Percentiles rank a stretch among this genome's conserved stretches.
phyloP scores from a whole-genome alignment of 371 early-diverging fungal species.

The Mortierella sp. region DNA sequence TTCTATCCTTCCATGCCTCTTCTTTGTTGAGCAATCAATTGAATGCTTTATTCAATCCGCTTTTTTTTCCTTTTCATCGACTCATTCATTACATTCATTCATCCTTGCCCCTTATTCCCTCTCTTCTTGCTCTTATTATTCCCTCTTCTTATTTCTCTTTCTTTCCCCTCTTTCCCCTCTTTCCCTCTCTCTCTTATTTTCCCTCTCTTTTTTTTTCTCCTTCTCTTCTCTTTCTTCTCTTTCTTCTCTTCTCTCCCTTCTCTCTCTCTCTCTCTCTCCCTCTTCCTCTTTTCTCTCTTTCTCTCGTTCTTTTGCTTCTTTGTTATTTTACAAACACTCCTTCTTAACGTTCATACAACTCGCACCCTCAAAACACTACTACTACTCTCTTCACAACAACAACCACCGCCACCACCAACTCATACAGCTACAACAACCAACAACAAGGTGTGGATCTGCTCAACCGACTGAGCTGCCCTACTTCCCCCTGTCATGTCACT shows the following conservation, averaged over 20 bases:
- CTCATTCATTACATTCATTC: background rate
- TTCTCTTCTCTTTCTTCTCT: background rate
- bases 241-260: background rate
- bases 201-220: background rate
- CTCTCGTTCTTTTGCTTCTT: constrained; percentile 11
- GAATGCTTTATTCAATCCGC: too few species aligned
- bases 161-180: constrained; percentile 7
- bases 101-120: constrained; percentile 9
- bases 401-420: background rate
- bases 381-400: background rate
- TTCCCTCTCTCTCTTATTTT: background rate
- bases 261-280: background rate
- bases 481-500: constrained; percentile 62
- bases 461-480: constrained; percentile 51
- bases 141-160: constrained; percentile 10
- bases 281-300: constrained; percentile 4
- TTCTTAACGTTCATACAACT: constrained; percentile 11
- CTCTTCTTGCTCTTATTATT: constrained; percentile 2
- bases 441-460: constrained; percentile 47
- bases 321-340: constrained; percentile 2
- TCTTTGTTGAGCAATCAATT: too few species aligned
- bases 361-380: background rate
- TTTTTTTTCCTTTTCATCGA: background rate
- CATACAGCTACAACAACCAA: constrained; percentile 18
- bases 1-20: too few species aligned